Percentiles rank a stretch among this genome's conserved stretches.
phyloP scores from a whole-genome alignment of 2,329 filamentous ascomycete species.

The Gremmenia infestans region DNA sequence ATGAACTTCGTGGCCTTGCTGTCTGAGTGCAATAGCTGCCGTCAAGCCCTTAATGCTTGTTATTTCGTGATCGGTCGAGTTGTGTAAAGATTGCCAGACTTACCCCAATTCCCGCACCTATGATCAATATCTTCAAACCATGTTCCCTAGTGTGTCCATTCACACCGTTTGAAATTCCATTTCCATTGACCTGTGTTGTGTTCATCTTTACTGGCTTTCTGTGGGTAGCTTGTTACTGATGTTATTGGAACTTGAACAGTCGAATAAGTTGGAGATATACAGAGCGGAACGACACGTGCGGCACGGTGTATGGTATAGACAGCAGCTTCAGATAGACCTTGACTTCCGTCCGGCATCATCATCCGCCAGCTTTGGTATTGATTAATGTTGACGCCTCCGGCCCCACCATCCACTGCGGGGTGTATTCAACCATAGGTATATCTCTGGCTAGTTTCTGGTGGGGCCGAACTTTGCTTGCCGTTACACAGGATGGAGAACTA shows the following conservation, averaged over 20 bases:
- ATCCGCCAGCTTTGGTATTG: not conserved
- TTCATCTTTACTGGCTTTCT: not conserved
- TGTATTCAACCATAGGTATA: not conserved
- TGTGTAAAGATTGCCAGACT: not conserved
- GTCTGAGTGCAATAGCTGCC: conserved; percentile 41
- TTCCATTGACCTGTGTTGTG: not conserved
- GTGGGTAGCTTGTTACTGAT: not conserved
- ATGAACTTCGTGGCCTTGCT: conserved; percentile 18
- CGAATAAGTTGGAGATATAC: not conserved
- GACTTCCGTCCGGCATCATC: not conserved
- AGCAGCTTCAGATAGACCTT: not conserved
- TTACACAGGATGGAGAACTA: not conserved
- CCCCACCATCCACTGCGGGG: not conserved
- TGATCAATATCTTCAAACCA: conserved; percentile 13
- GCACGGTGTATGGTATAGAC: not conserved
- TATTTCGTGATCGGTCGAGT: not conserved
- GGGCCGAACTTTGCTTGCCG: not conserved
- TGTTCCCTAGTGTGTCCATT: not conserved
- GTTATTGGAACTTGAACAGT: not conserved
- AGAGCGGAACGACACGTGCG: not conserved
- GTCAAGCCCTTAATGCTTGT: conserved; percentile 36
- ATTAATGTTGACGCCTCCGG: not conserved
- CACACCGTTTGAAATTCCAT: not conserved
- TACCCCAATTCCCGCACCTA: conserved; percentile 41
- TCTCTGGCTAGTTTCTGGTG: not conserved